Evolutionary conservation across 2,329 filamentous ascomycete genomes (phyloP).

Genomic region (Colletotrichum incanum): DNA sequence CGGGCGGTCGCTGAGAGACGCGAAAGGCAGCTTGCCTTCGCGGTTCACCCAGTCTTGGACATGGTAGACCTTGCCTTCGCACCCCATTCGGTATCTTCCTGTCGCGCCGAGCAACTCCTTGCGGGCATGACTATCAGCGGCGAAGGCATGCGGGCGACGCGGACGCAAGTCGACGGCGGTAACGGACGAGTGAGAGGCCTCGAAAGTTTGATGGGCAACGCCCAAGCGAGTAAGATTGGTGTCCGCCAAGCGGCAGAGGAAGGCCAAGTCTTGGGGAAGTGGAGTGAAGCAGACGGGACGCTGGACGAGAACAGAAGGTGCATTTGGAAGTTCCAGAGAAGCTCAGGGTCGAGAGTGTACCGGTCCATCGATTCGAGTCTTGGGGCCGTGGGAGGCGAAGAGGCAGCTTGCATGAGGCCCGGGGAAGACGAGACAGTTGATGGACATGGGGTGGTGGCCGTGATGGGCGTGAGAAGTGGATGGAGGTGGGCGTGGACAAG

Average conservation of each 20-base stretch:
- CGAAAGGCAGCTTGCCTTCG: slow-evolving; percentile 11
- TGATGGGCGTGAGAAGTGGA: slow-evolving; percentile 2
- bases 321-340: slow-evolving; percentile 15
- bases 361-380: slow-evolving; percentile 29
- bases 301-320: slow-evolving; percentile 42
- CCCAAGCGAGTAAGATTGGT: slow-evolving; percentile 21
- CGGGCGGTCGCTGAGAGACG: slow-evolving; percentile 9
- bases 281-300: slow-evolving; percentile 39
- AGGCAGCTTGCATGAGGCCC: background rate
- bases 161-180: slow-evolving; percentile 9
- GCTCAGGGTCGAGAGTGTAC: slow-evolving; percentile 16
- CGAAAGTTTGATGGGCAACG: background rate
- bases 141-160: slow-evolving; percentile 17
- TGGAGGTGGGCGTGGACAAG: slow-evolving; percentile 7
- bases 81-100: slow-evolving; percentile 10
- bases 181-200: slow-evolving; percentile 25
- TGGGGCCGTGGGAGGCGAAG: background rate
- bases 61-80: slow-evolving; percentile 11
- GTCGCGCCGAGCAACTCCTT: slow-evolving; percentile 23
- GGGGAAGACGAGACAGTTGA: background rate
- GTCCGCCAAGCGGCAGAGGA: slow-evolving; percentile 37
- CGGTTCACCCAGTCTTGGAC: slow-evolving; percentile 1
- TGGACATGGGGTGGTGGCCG: slow-evolving; percentile 1
- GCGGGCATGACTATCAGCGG: slow-evolving; percentile 37
- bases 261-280: slow-evolving; percentile 40